Evolutionary conservation across 1,139 yeast species (phyloP), one percentile per base, ranked within the genome.

Genomic region (Diutina pseudorugosa): DNA sequence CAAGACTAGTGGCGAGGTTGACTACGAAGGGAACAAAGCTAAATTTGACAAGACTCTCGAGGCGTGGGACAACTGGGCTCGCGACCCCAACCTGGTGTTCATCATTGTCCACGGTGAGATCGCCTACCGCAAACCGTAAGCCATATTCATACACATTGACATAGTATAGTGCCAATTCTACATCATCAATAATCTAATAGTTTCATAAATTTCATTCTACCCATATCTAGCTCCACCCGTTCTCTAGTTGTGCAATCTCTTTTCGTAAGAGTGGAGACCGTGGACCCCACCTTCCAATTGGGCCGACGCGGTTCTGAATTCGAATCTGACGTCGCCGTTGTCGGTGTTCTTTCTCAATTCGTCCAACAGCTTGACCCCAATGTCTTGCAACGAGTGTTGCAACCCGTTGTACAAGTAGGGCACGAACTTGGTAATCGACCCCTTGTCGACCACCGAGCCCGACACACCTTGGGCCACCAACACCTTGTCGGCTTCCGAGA

Each of bases 381-480:
- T 88, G 69, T 93, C 99, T 78, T 93, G 99, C 69, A 95, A 86
- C 67, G 98, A 91, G 72, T 93, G 99, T 79, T 93, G 98, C 67
- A 93, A 80, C 71, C 98, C 99, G 62, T 87, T 85, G 80, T 76
- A 85, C 70, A 93, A 77, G 77, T 93, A 93, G 59, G 98, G 98
- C 60, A 93, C 76, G 67, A 90, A 93, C 76, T 93, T 93, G 69
- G 83, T 81, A 67, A 93, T 79, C 45, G 98, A 90, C 63, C 98
- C 99, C 71, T 91, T 89, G 76, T 93, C 99, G 61, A 90, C 84
- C 62, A 93, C 99, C 53, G 95, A 79, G 63, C 99, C 99, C 59
- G 95, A 79, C 60, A 93, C 99, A 80, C 99, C 99, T 77, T 93
- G 99, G 53, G 99, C 99, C 61, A 93, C 98, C 61, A 93, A 80